Conservation (phyloP, 1,284 basidiomycete species). For the Puccinia brachypodii region DNA sequence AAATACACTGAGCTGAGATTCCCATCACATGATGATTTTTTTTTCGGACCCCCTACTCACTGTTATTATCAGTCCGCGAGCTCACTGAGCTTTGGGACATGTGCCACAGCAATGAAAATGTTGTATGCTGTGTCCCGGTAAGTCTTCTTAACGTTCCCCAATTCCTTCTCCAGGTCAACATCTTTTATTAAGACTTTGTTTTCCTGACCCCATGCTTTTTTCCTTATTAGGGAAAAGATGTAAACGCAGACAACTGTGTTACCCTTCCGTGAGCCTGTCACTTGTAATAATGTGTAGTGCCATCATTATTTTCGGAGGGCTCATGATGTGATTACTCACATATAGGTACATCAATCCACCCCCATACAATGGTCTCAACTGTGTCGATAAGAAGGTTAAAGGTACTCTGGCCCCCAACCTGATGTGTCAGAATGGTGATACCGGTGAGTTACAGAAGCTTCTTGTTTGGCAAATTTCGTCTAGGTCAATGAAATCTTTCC, state of each 20-base stretch:
- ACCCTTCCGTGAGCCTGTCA: not conserved
- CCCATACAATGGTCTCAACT: not conserved
- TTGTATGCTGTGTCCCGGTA: not conserved
- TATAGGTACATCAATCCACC: not conserved
- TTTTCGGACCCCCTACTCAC: not conserved
- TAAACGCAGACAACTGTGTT: not conserved
- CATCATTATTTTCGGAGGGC: not conserved
- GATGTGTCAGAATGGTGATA: not conserved
- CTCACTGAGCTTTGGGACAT: not conserved
- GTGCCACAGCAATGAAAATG: not conserved
- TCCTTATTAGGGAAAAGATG: not conserved
- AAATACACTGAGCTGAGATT: too few relatives aligned
- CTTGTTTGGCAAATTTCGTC: too few relatives aligned
- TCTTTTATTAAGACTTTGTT: not conserved
- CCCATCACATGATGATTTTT: too few relatives aligned
- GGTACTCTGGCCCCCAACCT: not conserved
- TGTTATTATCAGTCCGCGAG: not conserved
- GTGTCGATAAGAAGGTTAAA: not conserved
- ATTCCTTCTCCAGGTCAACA: not conserved
- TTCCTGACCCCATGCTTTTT: not conserved
- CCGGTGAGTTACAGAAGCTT: not conserved
- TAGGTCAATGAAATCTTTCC: too few relatives aligned
- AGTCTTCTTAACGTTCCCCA: not conserved
- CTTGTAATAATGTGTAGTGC: not conserved
- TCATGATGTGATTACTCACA: not conserved